Evolutionary conservation across 2,329 filamentous ascomycete species (phyloP).

Genomic region (Blastomyces parvus): DNA sequence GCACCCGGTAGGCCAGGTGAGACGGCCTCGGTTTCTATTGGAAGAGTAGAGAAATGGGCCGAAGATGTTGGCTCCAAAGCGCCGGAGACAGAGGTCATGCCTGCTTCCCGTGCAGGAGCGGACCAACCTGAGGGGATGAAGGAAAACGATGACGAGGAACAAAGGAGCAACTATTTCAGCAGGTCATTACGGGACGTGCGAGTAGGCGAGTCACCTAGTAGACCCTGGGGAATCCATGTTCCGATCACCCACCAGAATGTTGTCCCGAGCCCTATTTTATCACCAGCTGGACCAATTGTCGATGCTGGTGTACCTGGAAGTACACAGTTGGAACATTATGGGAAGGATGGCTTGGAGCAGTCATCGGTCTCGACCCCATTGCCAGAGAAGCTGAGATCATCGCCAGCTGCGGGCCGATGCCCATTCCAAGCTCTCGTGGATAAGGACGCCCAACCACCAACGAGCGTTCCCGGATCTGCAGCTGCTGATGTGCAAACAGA

Average conservation of each 20-base stretch:
- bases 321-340: constrained; percentile 16
- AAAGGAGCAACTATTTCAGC: constrained; percentile 68
- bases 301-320: constrained; percentile 12
- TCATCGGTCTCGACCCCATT: constrained; percentile 11
- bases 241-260: constrained; percentile 49
- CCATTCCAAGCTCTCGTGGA: constrained; percentile 27
- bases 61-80: constrained; percentile 58
- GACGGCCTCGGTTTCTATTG: constrained; percentile 44
- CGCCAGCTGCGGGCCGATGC: constrained; percentile 25
- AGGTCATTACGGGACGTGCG: constrained; percentile 77
- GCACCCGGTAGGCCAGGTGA: constrained; percentile 33
- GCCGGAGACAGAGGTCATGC: constrained; percentile 29
- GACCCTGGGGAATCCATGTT: constrained; percentile 85
- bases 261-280: constrained; percentile 23
- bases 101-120: constrained; percentile 25
- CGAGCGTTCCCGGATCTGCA: neutral
- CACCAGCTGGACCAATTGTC: constrained; percentile 18
- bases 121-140: constrained; percentile 14
- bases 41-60: constrained; percentile 79
- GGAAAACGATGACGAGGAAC: constrained; percentile 39
- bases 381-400: constrained; percentile 6
- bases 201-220: constrained; percentile 86
- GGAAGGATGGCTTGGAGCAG: constrained; percentile 13
- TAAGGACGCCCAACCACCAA: constrained; percentile 7
- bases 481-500: neutral